Evolutionary conservation across 306 rosid genomes (phyloP).

Genomic region (Dalbergia oliveri): DNA sequence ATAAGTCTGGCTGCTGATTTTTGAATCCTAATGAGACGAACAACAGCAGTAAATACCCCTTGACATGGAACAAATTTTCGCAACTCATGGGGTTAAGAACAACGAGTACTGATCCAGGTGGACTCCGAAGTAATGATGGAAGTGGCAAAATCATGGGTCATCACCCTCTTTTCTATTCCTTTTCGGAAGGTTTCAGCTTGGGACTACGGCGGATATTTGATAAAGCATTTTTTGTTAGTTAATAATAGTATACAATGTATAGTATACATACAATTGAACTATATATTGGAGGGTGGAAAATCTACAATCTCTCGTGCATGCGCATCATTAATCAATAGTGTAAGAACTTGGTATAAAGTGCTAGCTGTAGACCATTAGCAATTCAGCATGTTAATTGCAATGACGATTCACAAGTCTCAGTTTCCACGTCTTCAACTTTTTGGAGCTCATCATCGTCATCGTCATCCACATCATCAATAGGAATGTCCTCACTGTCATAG

Average conservation of each 20-base stretch:
- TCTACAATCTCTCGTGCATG: conserved; percentile 21
- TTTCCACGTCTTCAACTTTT: conserved; percentile 49
- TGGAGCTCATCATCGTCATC: conserved; percentile 61
- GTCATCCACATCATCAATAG: conserved; percentile 81
- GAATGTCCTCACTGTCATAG: conserved; percentile 71
- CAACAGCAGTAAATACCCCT: not conserved
- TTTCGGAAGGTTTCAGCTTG: too few species aligned
- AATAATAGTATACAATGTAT: conserved; percentile 6
- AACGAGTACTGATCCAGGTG: conserved; percentile 21
- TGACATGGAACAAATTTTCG: conserved; percentile 10
- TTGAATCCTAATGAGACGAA: not conserved
- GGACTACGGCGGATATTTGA: too few species aligned
- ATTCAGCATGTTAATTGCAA: conserved; percentile 35
- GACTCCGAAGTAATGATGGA: not conserved
- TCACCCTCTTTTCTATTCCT: not conserved
- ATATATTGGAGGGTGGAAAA: conserved; percentile 13
- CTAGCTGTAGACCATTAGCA: not conserved
- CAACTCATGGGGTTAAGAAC: conserved; percentile 1
- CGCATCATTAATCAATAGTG: conserved; percentile 8
- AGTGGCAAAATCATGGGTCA: conserved; percentile 23
- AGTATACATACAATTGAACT: conserved; percentile 34
- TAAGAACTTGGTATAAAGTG: conserved; percentile 7
- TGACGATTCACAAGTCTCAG: conserved; percentile 41
- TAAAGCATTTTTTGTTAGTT: too few species aligned
- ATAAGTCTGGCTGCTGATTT: not conserved